Evolutionary conservation across 1,139 yeast genomes (phyloP), one percentile per base, ranked within the genome.

Genomic region (Nematodospora anomalae): DNA sequence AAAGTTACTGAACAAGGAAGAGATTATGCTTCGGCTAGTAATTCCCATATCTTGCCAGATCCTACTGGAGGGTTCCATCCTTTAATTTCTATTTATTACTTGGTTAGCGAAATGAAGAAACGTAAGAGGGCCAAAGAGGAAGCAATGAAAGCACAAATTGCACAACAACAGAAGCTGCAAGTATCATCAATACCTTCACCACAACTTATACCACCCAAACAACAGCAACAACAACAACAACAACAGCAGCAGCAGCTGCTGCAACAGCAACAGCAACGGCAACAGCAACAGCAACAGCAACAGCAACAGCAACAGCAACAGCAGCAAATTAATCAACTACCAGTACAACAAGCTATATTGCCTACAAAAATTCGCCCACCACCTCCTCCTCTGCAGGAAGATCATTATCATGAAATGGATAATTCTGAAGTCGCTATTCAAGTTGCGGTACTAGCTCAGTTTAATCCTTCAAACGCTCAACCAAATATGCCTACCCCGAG

Each of bases 1-100:
- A 70, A 69, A 41, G 47, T 64, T n/a, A 53, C 55, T 6, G 67
- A 66, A 30, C 66, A 57, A 43, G 74, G 75, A 4, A 56, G 70
- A 35, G 71, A 66, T 7, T 69, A 68, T 47, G 66, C 67, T 1
- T 53, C 70, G 13, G 72, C 71, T 4, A 58, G 67, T 2, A 67
- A 66, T 42, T 52, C 66, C 29, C 64, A 60, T 41, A 59, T 62
- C 36, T 67, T 63, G 49, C 78, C 76, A 1, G 95, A 87, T 58
- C 97, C 97, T n/a, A 86, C 96, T 1, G 74, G 78, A 38, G 95
- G 94, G 1, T 92, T 76, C 60, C 96, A 89, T 59, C 97, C 98
- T 0, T 68, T 90, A 46, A 64, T 92, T 9, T 87, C 96, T 2
- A 83, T 92, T 26, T 94, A 94, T 58, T 84, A 77, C 55, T 71